Conservation (phyloP, 2,329 filamentous ascomycete genomes). For the Epichloe bromicola region DNA sequence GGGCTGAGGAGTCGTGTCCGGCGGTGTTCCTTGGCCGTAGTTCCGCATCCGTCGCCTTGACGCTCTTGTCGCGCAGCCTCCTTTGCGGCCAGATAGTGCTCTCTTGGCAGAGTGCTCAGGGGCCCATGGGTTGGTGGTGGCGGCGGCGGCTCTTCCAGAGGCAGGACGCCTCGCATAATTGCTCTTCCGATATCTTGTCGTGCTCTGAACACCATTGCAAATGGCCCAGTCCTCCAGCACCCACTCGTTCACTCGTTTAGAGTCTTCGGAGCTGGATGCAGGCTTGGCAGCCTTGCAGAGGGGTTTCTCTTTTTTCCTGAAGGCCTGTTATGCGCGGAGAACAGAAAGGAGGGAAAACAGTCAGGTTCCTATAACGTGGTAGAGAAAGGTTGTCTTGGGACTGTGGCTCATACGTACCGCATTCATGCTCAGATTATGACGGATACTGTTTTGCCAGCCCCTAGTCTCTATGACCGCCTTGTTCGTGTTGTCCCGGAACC, state of each 20-base stretch:
- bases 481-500: constrained; percentile 72
- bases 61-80: constrained; percentile 19
- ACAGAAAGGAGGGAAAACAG: neutral
- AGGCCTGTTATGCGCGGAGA: constrained; percentile 19
- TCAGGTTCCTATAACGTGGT: constrained; percentile 2
- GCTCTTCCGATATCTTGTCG: constrained; percentile 60
- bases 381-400: neutral
- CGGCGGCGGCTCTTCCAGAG: constrained; percentile 4
- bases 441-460: constrained; percentile 92
- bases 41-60: constrained; percentile 13
- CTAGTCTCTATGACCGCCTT: constrained; percentile 64
- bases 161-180: constrained; percentile 18
- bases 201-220: constrained; percentile 65
- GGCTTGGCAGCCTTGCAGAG: constrained; percentile 13
- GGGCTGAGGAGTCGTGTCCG: neutral
- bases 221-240: constrained; percentile 58
- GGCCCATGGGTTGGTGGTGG: constrained; percentile 9
- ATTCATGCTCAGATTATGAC: constrained; percentile 96
- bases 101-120: constrained; percentile 17
- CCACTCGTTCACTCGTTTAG: constrained; percentile 65
- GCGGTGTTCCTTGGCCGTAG: constrained; percentile 8
- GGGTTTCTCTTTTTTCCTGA: constrained; percentile 26
- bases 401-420: constrained; percentile 40
- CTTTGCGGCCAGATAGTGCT: constrained; percentile 20
- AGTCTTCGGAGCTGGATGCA: constrained; percentile 16